Evolutionary conservation across 2,329 filamentous ascomycete species (phyloP).

Genomic region (Penicillium brasilianum): DNA sequence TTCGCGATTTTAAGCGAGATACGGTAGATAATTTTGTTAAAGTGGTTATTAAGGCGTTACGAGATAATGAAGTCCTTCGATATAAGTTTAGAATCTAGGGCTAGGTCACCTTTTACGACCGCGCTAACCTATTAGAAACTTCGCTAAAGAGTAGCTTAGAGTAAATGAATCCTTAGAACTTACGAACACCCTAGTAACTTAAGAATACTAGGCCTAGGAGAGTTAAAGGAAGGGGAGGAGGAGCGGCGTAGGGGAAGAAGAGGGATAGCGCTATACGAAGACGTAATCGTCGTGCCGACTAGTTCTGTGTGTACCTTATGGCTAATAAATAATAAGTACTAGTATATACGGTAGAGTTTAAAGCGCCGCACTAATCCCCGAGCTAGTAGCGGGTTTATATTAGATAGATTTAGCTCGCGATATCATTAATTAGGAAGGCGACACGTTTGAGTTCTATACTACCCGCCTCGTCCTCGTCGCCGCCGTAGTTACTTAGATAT

Average conservation of each 20-base stretch:
- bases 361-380: slow-evolving; percentile 31
- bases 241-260: slow-evolving; percentile 19
- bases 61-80: slow-evolving; percentile 24
- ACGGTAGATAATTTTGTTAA: slow-evolving; percentile 34
- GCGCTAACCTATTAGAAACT: slow-evolving; percentile 20
- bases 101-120: slow-evolving; percentile 14
- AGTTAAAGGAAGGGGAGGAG: slow-evolving; percentile 21
- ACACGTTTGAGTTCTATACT: slow-evolving; percentile 34
- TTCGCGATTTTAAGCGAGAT: slow-evolving; percentile 33
- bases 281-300: slow-evolving; percentile 30
- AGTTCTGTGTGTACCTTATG: slow-evolving; percentile 32
- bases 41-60: slow-evolving; percentile 24
- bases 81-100: slow-evolving; percentile 25
- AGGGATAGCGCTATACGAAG: slow-evolving; percentile 17
- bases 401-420: slow-evolving; percentile 32
- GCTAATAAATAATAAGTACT: slow-evolving; percentile 27
- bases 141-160: slow-evolving; percentile 25
- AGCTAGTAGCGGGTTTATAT: slow-evolving; percentile 34
- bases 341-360: slow-evolving; percentile 35
- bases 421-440: slow-evolving; percentile 32
- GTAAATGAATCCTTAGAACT: slow-evolving; percentile 24
- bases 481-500: slow-evolving; percentile 36
- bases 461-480: slow-evolving; percentile 32
- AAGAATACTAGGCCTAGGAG: slow-evolving; percentile 18
- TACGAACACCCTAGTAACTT: slow-evolving; percentile 7